A percentile compares a stretch with the other conserved stretches of the same genome.
Conservation (phyloP, 495 filamentous ascomycete species). For the Penicillium angulare region DNA sequence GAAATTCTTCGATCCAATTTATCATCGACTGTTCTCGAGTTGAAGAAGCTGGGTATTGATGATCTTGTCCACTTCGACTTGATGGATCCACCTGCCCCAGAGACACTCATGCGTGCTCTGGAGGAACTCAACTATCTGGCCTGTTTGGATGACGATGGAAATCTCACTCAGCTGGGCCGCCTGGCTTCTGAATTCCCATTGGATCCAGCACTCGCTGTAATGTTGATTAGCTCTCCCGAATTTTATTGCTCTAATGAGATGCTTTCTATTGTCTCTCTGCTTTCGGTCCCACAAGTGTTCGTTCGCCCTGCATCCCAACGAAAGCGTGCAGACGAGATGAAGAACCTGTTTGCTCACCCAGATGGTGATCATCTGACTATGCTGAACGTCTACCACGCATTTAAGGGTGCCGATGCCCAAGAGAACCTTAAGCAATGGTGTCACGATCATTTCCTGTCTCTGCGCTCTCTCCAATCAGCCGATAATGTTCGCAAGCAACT, state of each 20-base stretch:
- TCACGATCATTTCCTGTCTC: constrained; percentile 94
- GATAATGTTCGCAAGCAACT: constrained; percentile 92
- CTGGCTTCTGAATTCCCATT: constrained; percentile 95
- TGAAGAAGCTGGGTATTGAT: constrained; percentile 95
- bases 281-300: constrained; percentile 94
- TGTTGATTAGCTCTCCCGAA: constrained; percentile 95
- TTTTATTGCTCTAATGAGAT: constrained; percentile 99
- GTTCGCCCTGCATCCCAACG: constrained; percentile 79
- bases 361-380: constrained; percentile 96
- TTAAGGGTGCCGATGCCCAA: constrained; percentile 73
- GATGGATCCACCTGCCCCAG: constrained; percentile 97
- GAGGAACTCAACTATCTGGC: constrained; percentile 98
- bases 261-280: constrained; percentile 86
- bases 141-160: constrained; percentile 94
- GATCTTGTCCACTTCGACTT: constrained; percentile 98
- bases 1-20: constrained; percentile 95
- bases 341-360: constrained; percentile 83
- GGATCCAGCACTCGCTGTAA: constrained; percentile 92
- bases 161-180: constrained; percentile 79
- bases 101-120: constrained; percentile 97
- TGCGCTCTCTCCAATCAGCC: constrained; percentile 82
- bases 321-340: constrained; percentile 98
- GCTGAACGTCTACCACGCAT: constrained; percentile 97
- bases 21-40: constrained; percentile 87
- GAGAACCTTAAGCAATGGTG: constrained; percentile 85